Conservation (phyloP, 441 rosid species). For the Lepidium campestre region DNA sequence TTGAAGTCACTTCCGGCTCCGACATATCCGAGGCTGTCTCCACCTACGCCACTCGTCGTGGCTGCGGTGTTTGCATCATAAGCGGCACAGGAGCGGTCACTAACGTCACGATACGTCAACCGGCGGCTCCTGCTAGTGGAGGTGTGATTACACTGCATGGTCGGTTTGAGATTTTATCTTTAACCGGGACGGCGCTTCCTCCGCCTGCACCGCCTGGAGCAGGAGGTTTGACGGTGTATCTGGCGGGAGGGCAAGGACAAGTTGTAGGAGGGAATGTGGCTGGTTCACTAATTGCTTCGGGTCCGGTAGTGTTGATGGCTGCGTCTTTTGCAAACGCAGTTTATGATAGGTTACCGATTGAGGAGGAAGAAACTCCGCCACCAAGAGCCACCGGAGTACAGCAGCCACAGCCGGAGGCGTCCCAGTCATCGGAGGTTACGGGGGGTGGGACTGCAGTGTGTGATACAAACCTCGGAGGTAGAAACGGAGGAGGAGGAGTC, state of each 20-base stretch:
- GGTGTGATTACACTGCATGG: conserved; percentile 57
- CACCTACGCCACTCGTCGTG: conserved; percentile 46
- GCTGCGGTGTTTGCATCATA: conserved; percentile 55
- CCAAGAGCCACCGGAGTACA: conserved; percentile 11
- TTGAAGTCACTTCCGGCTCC: conserved; percentile 46
- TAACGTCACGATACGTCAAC: conserved; percentile 53
- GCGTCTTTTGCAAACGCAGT: conserved; percentile 59
- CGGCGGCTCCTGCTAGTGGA: conserved; percentile 40
- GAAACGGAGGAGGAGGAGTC: conserved; percentile 31
- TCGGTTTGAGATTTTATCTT: conserved; percentile 54
- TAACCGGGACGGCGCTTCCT: conserved; percentile 57
- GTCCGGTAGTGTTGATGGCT: conserved; percentile 60
- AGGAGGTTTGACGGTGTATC: conserved; percentile 48
- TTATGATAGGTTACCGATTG: conserved; percentile 57
- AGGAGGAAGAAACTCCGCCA: conserved; percentile 36
- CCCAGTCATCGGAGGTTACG: conserved; percentile 47
- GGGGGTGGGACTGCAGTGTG: conserved; percentile 27
- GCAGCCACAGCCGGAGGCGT: conserved; percentile 37
- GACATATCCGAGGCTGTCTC: conserved; percentile 50
- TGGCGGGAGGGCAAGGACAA: conserved; percentile 64
- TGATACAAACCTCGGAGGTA: conserved; percentile 28
- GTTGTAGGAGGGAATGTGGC: conserved; percentile 63
- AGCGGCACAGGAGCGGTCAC: conserved; percentile 56
- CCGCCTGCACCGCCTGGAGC: conserved; percentile 68
- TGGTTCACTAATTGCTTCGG: conserved; percentile 53